These are phyloP conservation scores for Triangularia verruculosa DNA, from an alignment of 2,329 filamentous ascomycete species.

Conservation along the genomic window DNA sequence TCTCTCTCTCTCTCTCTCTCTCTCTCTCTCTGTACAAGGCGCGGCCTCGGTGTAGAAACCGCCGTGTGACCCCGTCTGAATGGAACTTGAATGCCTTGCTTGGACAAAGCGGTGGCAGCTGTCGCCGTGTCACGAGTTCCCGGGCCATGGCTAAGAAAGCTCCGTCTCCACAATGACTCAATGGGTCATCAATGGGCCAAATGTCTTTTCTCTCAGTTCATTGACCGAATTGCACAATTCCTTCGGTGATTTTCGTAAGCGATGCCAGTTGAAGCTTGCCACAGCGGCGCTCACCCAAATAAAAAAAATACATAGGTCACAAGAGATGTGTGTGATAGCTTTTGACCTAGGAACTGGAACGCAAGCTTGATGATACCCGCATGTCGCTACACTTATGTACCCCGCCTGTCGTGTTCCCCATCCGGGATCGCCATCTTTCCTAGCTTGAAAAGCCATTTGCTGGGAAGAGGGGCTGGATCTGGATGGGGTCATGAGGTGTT, in stretches of 20 bases:
- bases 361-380: constrained; percentile 7
- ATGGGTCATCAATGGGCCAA: background rate
- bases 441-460: constrained; percentile 6
- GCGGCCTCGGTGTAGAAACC: background rate
- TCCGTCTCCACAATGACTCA: constrained; percentile 17
- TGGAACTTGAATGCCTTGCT: constrained; percentile 11
- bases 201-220: background rate
- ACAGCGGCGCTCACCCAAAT: background rate
- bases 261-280: background rate
- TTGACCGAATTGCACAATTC: background rate
- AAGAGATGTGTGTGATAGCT: constrained; percentile 1
- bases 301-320: constrained; percentile 3
- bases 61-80: background rate
- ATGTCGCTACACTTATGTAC: constrained; percentile 10
- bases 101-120: constrained; percentile 11
- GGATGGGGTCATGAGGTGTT: background rate
- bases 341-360: background rate
- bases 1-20: background rate
- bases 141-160: constrained; percentile 1
- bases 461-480: constrained; percentile 8
- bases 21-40: background rate
- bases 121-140: constrained; percentile 15
- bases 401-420: constrained; percentile 21
- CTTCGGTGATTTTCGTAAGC: background rate
- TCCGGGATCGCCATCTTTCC: constrained; percentile 7